Conservation (phyloP, 2,329 filamentous ascomycete genomes). For the Exophiala bonariae region DNA sequence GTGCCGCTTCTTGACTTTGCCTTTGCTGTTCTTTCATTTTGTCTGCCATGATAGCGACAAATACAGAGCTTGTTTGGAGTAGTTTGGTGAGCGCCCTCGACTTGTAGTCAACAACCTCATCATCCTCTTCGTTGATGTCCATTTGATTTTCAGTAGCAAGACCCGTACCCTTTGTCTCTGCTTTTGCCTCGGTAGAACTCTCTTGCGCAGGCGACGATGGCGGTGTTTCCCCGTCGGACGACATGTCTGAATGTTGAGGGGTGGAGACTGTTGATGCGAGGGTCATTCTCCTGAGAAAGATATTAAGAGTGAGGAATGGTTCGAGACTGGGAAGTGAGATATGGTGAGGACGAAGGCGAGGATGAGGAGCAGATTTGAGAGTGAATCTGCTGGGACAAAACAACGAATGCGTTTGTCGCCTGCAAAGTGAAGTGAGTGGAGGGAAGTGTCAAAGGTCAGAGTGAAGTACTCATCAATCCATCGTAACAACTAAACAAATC, state of each 20-base stretch:
- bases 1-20: constrained; percentile 46
- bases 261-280: constrained; percentile 7
- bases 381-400: too few relatives aligned
- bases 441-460: background rate
- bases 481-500: background rate
- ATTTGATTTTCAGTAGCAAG: constrained; percentile 18
- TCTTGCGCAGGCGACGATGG: constrained; percentile 11
- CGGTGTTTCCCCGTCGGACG: constrained; percentile 14
- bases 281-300: constrained; percentile 6
- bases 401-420: background rate
- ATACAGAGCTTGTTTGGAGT: constrained; percentile 48
- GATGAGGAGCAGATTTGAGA: too few relatives aligned
- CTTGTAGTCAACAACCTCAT: constrained; percentile 44
- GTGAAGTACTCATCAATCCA: background rate
- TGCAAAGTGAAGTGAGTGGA: background rate
- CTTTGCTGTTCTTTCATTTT: constrained; percentile 47
- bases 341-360: too few relatives aligned
- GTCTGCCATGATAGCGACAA: constrained; percentile 51
- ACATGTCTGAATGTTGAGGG: constrained; percentile 16
- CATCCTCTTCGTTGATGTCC: constrained; percentile 25
- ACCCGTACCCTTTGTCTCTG: constrained; percentile 4
- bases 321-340: background rate
- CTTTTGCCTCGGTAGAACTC: constrained; percentile 5
- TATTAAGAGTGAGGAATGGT: too few relatives aligned
- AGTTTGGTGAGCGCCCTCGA: constrained; percentile 46